Evolutionary conservation across 2,329 filamentous ascomycete species (phyloP), one percentile per base, ranked within the genome.

Genomic region (Acephala macrosclerotiorum): DNA sequence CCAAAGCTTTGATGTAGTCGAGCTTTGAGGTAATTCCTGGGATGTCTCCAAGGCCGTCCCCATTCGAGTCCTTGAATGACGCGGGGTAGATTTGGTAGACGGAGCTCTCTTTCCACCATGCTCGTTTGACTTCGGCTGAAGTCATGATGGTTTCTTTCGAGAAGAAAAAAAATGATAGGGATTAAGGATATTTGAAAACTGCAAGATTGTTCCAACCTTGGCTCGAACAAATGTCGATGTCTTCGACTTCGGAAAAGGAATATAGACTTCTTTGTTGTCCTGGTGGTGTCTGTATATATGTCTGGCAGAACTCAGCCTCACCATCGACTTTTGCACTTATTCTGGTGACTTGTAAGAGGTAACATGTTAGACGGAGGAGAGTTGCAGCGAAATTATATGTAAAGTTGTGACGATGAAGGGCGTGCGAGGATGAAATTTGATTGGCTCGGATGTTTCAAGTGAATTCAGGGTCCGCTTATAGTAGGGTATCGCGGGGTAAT

Each of bases 21-120:
- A 91, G 79, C 68, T 88, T 87, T 49, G 83, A 83, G 12, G 85
- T 84, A 64, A 91, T 87, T n/a, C 89, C 89, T 7, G 81, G 82
- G 20, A 92, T 78, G 68, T 90, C 85, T 12, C 89, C 88, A 70
- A 87, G 80, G 60, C 89, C 87, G 67, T 87, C 84, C 42, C 82
- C 82, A 64, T 88, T 86, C 67, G 82, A 82, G 73, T 86, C 84
- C 62, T 83, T 83, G 74, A 85, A 88, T 0, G 84, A 86, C 0
- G 85, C 81, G 1, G 86, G 86, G 76, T 87, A 88, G 70, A 88
- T 84, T 70, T 88, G 85, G 72, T 88, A 88, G 61, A 88, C 69
- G 9, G 74, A 75, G 22, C 74, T 70, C 63, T 78, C 75, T 69
- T 80, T 79, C 79, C 79, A 80, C 79, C 79, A 80, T 18, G 26